These are phyloP conservation scores for Solanum corneliomulleri DNA, from an alignment of 257 asterid species.

Conservation along the genomic window DNA sequence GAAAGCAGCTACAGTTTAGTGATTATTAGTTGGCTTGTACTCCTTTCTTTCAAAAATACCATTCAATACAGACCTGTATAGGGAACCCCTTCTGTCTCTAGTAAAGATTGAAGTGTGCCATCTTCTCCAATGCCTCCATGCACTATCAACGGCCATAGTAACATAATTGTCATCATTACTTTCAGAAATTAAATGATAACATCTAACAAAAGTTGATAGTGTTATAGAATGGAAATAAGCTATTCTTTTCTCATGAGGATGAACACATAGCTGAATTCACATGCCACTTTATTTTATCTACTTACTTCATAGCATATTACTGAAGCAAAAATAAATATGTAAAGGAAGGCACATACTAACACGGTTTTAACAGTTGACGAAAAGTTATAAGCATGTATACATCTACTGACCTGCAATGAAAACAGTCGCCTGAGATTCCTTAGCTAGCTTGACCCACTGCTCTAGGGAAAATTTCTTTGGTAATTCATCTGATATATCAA, in stretches of 20 bases:
- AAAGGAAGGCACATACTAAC: neutral
- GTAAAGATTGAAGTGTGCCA: constrained; percentile 73
- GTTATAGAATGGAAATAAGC: neutral
- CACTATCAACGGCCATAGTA: constrained; percentile 31
- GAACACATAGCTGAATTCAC: neutral
- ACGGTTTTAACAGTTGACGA: neutral
- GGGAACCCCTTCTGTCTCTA: constrained; percentile 68
- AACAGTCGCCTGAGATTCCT: constrained; percentile 65
- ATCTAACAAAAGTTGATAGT: neutral
- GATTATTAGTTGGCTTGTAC: neutral
- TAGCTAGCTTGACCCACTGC: constrained; percentile 76
- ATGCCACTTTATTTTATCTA: neutral
- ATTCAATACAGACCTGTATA: constrained; percentile 39
- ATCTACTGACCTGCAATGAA: constrained; percentile 64
- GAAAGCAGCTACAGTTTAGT: constrained; percentile 7
- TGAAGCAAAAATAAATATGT: neutral
- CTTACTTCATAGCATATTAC: neutral
- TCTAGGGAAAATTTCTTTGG: constrained; percentile 50
- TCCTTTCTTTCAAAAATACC: neutral
- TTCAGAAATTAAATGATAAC: neutral
- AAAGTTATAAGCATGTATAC: neutral
- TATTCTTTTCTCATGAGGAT: neutral
- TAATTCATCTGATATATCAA: constrained; percentile 64
- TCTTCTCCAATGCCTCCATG: constrained; percentile 96
- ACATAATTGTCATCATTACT: neutral